These are phyloP conservation scores for Sporothrix dimorphospora DNA, from an alignment of 2,329 filamentous ascomycete genomes.

Conservation along the genomic window DNA sequence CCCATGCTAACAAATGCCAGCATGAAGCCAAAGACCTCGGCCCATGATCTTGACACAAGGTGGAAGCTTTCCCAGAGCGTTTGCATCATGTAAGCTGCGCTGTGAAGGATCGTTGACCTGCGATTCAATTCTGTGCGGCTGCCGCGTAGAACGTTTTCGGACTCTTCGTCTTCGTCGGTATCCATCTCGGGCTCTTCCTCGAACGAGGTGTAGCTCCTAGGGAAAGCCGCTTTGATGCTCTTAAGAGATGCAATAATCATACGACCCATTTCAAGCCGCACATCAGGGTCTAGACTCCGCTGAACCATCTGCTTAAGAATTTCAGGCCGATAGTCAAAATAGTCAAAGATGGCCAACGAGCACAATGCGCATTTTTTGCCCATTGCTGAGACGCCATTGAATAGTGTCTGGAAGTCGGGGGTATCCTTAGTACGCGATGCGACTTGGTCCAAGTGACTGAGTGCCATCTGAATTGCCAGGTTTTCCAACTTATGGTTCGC, in stretches of 20 bases:
- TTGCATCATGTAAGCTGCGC: conserved; percentile 53
- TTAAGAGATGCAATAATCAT: conserved; percentile 58
- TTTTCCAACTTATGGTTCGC: conserved; percentile 50
- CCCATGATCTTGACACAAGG: conserved; percentile 67
- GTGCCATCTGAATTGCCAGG: conserved; percentile 56
- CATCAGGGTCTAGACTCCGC: conserved; percentile 57
- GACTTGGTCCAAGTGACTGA: conserved; percentile 75
- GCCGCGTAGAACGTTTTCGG: conserved; percentile 37
- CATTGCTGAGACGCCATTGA: conserved; percentile 50
- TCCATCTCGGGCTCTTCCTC: conserved; percentile 36
- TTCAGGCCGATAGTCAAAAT: conserved; percentile 59
- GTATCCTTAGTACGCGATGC: conserved; percentile 71
- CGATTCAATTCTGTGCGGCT: background rate
- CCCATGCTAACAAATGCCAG: conserved; percentile 67
- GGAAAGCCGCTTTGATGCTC: conserved; percentile 54
- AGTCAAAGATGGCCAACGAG: conserved; percentile 62
- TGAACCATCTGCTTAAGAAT: conserved; percentile 68
- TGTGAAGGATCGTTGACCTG: conserved; percentile 41
- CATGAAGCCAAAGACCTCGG: conserved; percentile 74
- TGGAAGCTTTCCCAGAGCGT: conserved; percentile 67
- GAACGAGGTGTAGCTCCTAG: conserved; percentile 50
- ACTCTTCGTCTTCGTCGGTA: conserved; percentile 37
- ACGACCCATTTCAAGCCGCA: conserved; percentile 57
- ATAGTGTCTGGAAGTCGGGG: conserved; percentile 60
- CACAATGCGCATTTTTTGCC: conserved; percentile 57